phyloP scores from a whole-genome alignment of 768 basidiomycete species.

The Tulasnella sp. region DNA sequence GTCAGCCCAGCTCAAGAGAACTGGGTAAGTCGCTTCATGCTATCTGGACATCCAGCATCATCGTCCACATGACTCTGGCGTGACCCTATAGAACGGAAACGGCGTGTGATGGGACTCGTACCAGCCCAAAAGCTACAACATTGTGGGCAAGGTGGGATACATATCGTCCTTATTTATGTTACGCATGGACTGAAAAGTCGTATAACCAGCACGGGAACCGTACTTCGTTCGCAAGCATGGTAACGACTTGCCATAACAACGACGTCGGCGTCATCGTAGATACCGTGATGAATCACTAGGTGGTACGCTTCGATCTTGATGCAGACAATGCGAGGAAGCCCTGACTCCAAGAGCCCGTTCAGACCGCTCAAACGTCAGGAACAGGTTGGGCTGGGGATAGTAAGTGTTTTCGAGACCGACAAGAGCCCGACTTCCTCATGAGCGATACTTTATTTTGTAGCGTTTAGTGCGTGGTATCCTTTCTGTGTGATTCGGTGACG shows the following conservation, averaged over 20 bases:
- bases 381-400: slow-evolving; percentile 20
- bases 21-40: slow-evolving; percentile 27
- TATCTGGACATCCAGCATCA: neutral
- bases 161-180: no score
- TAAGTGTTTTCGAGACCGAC: neutral
- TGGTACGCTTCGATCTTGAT: neutral
- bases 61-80: neutral
- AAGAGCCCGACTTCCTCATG: neutral
- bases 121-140: slow-evolving; percentile 16
- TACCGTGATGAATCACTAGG: slow-evolving; percentile 30
- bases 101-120: slow-evolving; percentile 20
- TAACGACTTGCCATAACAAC: slow-evolving; percentile 15
- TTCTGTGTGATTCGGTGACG: neutral
- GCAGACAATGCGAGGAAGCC: neutral
- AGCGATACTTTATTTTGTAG: neutral
- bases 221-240: slow-evolving; percentile 15
- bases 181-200: no score
- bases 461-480: slow-evolving; percentile 13
- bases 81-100: neutral
- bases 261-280: slow-evolving; percentile 16
- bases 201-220: slow-evolving; percentile 27
- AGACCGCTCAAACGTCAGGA: slow-evolving; percentile 19
- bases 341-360: neutral
- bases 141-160: slow-evolving; percentile 35
- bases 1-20: slow-evolving; percentile 14